Evolutionary conservation across 148 eudicot species (phyloP).

Genomic region (Diospyros kaki): DNA sequence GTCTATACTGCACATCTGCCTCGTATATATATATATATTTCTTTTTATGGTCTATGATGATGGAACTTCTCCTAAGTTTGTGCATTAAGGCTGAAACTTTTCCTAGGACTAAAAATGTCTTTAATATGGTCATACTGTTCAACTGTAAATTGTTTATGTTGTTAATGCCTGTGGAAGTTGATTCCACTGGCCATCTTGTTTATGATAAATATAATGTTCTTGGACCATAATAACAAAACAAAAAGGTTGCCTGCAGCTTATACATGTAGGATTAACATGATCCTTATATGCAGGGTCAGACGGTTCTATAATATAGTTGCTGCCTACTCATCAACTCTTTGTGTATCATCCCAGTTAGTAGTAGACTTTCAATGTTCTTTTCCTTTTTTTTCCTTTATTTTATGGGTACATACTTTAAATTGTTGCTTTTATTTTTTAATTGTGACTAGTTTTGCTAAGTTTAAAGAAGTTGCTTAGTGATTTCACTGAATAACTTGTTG

Average conservation of each 20-base stretch:
- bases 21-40: too few species aligned
- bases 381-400: neutral
- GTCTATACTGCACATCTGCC: neutral
- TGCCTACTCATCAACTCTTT: neutral
- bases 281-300: too few species aligned
- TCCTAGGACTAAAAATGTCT: neutral
- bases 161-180: neutral
- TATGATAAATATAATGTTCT: neutral
- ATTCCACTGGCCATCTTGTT: neutral
- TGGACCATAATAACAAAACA: too few species aligned
- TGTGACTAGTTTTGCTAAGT: neutral
- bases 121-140: neutral
- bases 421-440: neutral
- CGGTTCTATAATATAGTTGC: neutral
- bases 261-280: too few species aligned
- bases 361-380: neutral
- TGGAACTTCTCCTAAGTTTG: neutral
- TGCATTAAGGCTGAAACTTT: neutral
- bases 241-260: too few species aligned
- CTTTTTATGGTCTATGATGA: neutral
- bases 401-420: neutral
- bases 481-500: neutral
- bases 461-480: neutral
- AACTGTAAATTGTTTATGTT: neutral
- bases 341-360: neutral